These are phyloP conservation scores for Camelina sativa DNA, from an alignment of 345 rosid genomes.

Conservation along the genomic window DNA sequence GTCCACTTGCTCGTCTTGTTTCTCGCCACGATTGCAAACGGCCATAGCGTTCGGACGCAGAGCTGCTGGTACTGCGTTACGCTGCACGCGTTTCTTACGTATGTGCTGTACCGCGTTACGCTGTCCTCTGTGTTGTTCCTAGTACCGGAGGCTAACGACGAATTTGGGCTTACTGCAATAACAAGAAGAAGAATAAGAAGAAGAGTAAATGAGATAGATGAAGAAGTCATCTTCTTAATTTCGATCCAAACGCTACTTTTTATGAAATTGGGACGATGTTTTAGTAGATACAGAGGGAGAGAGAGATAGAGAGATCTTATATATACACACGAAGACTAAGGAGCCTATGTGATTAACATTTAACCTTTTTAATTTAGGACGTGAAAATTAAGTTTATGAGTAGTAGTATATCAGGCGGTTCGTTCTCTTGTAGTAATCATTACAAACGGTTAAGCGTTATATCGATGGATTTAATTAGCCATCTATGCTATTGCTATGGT, in stretches of 20 bases:
- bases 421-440: conserved; percentile 21
- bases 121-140: conserved; percentile 18
- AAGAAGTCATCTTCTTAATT: background rate
- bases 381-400: conserved; percentile 26
- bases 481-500: background rate
- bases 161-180: conserved; percentile 23
- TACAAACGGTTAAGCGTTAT: conserved; percentile 10
- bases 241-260: conserved; percentile 6
- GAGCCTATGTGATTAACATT: conserved; percentile 3
- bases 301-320: conserved; percentile 1
- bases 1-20: conserved; percentile 78
- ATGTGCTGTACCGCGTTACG: conserved; percentile 35
- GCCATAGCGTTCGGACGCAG: conserved; percentile 64
- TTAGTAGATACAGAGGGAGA: background rate
- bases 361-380: conserved; percentile 4
- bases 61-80: conserved; percentile 65
- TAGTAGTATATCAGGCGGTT: background rate
- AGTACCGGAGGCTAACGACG: conserved; percentile 19
- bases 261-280: conserved; percentile 9
- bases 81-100: conserved; percentile 71
- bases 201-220: conserved; percentile 11
- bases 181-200: conserved; percentile 42
- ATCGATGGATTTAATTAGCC: background rate
- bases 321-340: background rate
- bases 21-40: conserved; percentile 64